phyloP scores from a whole-genome alignment of 2,329 filamentous ascomycete genomes.

The Sclerotinia spermophila region DNA sequence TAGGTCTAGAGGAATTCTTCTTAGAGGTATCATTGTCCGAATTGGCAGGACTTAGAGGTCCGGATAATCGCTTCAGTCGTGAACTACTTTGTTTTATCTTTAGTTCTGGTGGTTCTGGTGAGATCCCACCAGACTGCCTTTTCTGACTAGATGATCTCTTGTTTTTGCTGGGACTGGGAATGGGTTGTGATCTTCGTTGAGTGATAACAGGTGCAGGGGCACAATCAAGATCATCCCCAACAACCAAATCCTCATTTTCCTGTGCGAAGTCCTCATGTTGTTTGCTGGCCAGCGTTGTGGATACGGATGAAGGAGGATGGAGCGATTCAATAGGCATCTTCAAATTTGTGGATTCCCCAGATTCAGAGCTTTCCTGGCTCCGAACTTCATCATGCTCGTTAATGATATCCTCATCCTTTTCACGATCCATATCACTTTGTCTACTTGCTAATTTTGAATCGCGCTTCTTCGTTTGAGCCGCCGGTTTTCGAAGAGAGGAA shows the following conservation, averaged over 20 bases:
- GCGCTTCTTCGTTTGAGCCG: constrained; percentile 49
- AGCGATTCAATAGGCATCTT: constrained; percentile 33
- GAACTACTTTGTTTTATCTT: constrained; percentile 55
- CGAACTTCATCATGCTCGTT: constrained; percentile 25
- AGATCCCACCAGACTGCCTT: constrained; percentile 47
- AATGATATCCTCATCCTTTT: constrained; percentile 26
- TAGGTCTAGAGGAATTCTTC: constrained; percentile 40
- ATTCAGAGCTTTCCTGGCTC: constrained; percentile 27
- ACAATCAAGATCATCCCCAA: constrained; percentile 50
- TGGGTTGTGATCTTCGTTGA: constrained; percentile 49
- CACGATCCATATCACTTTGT: constrained; percentile 43
- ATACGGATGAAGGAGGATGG: constrained; percentile 34
- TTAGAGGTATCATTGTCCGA: constrained; percentile 36
- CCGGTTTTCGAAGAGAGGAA: constrained; percentile 62
- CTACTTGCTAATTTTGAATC: constrained; percentile 49
- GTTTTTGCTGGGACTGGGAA: constrained; percentile 41
- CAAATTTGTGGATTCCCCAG: constrained; percentile 34
- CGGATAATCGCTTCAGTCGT: constrained; percentile 56
- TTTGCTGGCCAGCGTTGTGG: constrained; percentile 27
- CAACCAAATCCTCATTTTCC: constrained; percentile 20
- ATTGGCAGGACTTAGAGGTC: constrained; percentile 40
- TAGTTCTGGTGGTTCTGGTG: constrained; percentile 46
- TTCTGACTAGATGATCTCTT: constrained; percentile 31
- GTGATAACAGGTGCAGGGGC: constrained; percentile 68
- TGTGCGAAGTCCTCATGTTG: constrained; percentile 27